Percentiles rank a stretch among this genome's conserved stretches.
These are phyloP conservation scores for Pseudocercospora pini-densiflorae DNA, from an alignment of 2,329 filamentous ascomycete genomes.

Conservation along the genomic window DNA sequence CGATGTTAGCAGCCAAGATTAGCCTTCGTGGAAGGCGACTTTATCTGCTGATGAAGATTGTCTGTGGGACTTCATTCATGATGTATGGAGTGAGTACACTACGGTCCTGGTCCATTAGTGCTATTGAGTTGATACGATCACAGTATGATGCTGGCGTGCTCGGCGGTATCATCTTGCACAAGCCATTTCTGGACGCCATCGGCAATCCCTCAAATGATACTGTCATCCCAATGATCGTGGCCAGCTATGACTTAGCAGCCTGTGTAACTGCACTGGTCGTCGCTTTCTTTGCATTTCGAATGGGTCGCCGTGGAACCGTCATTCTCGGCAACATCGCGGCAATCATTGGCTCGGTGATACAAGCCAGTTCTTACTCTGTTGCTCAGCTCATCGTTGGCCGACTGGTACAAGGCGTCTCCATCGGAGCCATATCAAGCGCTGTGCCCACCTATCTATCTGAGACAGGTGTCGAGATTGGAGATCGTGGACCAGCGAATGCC, in stretches of 20 bases:
- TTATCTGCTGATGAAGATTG: constrained; percentile 8
- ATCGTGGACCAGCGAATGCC: constrained; percentile 23
- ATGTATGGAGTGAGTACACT: constrained; percentile 7
- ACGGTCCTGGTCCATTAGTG: neutral
- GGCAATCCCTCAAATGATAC: constrained; percentile 29
- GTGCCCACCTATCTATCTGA: constrained; percentile 51
- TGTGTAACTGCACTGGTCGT: constrained; percentile 40
- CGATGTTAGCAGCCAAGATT: neutral
- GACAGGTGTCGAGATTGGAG: constrained; percentile 30
- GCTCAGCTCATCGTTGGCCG: constrained; percentile 54
- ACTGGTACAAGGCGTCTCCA: constrained; percentile 53
- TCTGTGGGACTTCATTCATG: constrained; percentile 5
- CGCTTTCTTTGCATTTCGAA: constrained; percentile 51
- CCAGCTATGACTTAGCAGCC: constrained; percentile 50
- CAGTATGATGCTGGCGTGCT: constrained; percentile 27
- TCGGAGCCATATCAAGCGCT: constrained; percentile 36
- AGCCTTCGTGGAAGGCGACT: constrained; percentile 8
- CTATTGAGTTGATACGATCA: neutral
- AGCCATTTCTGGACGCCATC: constrained; percentile 29
- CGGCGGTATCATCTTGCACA: constrained; percentile 27
- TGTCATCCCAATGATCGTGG: constrained; percentile 34
- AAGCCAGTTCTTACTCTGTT: constrained; percentile 38
- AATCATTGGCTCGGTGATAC: constrained; percentile 50
- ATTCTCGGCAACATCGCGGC: constrained; percentile 55
- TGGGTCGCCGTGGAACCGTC: constrained; percentile 54